Conservation (phyloP, 2,329 filamentous ascomycete genomes). For the Diaporthe destruens region DNA sequence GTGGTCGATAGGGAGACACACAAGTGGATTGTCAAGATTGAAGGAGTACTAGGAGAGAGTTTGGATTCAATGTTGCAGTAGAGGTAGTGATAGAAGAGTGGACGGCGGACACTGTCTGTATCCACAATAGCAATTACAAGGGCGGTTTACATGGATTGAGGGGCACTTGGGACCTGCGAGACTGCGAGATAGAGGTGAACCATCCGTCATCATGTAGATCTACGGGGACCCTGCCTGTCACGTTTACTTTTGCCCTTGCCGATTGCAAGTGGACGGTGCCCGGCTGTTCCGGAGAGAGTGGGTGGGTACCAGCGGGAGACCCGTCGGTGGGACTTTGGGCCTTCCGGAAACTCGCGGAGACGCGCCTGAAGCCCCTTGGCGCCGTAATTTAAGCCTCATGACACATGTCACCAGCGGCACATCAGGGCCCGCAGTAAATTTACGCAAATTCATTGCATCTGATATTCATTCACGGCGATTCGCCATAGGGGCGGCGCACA, state of each 20-base stretch:
- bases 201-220: background rate
- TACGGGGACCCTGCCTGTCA: background rate
- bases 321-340: conserved; percentile 11
- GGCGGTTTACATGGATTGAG: background rate
- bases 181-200: background rate
- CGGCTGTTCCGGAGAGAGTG: conserved; percentile 20
- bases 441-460: background rate
- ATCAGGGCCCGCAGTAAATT: background rate
- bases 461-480: background rate
- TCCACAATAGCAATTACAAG: background rate
- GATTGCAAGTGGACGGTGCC: background rate
- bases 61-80: conserved; percentile 93
- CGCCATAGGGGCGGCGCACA: background rate
- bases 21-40: conserved; percentile 90
- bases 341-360: conserved; percentile 23
- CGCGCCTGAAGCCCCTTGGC: background rate
- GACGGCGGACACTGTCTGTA: background rate
- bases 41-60: conserved; percentile 89
- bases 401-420: background rate
- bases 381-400: background rate
- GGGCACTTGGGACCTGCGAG: background rate
- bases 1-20: conserved; percentile 90
- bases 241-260: background rate
- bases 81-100: conserved; percentile 39
- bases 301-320: background rate